Conservation (phyloP, 2,329 filamentous ascomycete genomes). For the Emericellopsis cladophorae region DNA sequence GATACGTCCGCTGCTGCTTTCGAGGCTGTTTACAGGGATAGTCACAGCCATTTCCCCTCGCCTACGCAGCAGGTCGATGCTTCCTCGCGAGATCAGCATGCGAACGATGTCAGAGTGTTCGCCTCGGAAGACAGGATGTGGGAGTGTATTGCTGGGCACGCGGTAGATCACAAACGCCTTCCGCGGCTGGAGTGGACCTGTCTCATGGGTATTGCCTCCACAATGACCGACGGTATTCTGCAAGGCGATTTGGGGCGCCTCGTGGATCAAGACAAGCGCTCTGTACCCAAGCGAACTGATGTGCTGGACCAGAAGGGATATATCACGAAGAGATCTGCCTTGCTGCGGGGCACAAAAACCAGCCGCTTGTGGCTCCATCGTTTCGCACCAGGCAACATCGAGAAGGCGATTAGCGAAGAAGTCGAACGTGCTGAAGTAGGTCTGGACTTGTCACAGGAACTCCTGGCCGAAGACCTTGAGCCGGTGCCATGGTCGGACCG, state of each 20-base stretch:
- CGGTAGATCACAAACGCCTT: conserved; percentile 43
- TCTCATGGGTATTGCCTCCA: conserved; percentile 43
- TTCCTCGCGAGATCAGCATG: too few species aligned
- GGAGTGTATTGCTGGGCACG: conserved; percentile 46
- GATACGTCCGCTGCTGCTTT: too few species aligned
- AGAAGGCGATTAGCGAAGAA: neutral
- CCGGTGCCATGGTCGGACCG: conserved; percentile 41
- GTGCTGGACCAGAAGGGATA: conserved; percentile 47
- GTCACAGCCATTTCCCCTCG: too few species aligned
- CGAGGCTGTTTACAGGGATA: too few species aligned
- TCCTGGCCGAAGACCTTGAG: conserved; percentile 30
- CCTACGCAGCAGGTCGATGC: too few species aligned
- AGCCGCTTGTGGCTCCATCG: conserved; percentile 48
- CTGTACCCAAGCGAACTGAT: conserved; percentile 48
- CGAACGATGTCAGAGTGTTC: conserved; percentile 20
- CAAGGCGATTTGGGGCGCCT: conserved; percentile 46
- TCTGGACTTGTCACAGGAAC: conserved; percentile 9
- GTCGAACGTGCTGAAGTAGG: neutral
- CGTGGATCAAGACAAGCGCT: conserved; percentile 50
- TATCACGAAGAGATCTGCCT: conserved; percentile 45
- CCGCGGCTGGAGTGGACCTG: conserved; percentile 47
- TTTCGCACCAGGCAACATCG: conserved; percentile 32
- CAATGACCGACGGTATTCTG: conserved; percentile 40
- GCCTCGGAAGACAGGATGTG: conserved; percentile 44
- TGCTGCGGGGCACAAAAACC: conserved; percentile 46